Evolutionary conservation across 257 asterid species (phyloP).

Genomic region (Jacaranda mimosifolia): DNA sequence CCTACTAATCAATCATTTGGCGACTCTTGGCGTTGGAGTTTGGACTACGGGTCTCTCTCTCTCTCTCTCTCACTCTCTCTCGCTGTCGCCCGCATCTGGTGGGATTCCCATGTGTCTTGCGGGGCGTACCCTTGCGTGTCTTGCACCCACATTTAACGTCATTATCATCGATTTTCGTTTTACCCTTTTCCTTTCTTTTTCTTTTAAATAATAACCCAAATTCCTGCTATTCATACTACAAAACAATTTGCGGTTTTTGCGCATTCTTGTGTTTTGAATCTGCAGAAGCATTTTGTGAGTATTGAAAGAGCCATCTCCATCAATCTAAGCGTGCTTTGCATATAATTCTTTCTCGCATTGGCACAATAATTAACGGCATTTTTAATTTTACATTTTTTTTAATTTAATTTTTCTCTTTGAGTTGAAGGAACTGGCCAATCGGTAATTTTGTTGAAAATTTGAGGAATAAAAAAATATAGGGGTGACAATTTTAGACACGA

Average conservation of each 20-base stretch:
- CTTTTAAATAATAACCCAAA: not conserved
- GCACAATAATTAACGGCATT: not conserved
- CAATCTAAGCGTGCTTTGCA: slow-evolving; percentile 4
- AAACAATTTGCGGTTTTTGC: slow-evolving; percentile 17
- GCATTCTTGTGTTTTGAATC: slow-evolving; percentile 19
- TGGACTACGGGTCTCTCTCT: not conserved
- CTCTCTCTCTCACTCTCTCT: too few species aligned
- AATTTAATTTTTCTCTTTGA: not conserved
- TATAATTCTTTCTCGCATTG: slow-evolving; percentile 12
- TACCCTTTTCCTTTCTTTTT: not conserved
- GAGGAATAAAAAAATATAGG: slow-evolving; percentile 44
- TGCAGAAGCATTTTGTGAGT: slow-evolving; percentile 15
- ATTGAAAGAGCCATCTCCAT: slow-evolving; percentile 21
- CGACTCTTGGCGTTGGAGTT: not conserved
- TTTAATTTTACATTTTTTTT: not conserved
- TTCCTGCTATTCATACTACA: not conserved
- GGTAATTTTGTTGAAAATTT: slow-evolving; percentile 32
- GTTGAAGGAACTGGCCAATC: slow-evolving; percentile 29
- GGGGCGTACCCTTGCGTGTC: too few species aligned
- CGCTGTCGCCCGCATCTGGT: not conserved
- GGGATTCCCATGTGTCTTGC: slow-evolving; percentile 45
- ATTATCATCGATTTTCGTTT: slow-evolving; percentile 20
- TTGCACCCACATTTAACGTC: slow-evolving; percentile 37
- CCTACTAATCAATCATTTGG: not conserved
- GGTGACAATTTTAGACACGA: too few species aligned